Percentiles rank a stretch among this genome's conserved stretches.
Evolutionary conservation across 1,284 basidiomycete species (phyloP).

Genomic region (Tylopilus orsonianus): DNA sequence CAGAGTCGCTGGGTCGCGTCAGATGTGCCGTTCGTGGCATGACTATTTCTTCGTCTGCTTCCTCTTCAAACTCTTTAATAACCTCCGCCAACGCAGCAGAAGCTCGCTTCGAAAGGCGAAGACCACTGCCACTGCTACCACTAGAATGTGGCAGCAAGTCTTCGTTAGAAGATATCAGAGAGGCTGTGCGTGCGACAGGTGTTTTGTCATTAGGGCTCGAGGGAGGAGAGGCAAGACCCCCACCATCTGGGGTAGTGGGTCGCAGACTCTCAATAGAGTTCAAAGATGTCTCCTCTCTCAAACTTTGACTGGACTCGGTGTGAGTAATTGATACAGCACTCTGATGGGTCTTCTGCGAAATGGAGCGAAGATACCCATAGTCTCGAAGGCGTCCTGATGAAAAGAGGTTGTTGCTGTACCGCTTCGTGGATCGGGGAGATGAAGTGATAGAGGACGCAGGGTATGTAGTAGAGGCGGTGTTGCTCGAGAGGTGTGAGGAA

Average conservation of each 20-base stretch:
- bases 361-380: slow-evolving; percentile 63
- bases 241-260: slow-evolving; percentile 55
- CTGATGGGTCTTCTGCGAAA: slow-evolving; percentile 47
- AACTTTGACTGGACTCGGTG: slow-evolving; percentile 45
- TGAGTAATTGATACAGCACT: slow-evolving; percentile 51
- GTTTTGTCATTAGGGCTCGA: slow-evolving; percentile 52
- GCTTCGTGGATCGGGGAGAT: slow-evolving; percentile 52
- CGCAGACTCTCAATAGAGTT: slow-evolving; percentile 48
- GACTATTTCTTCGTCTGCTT: slow-evolving; percentile 68
- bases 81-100: slow-evolving; percentile 69
- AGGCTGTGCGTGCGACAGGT: slow-evolving; percentile 40
- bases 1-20: slow-evolving; percentile 35
- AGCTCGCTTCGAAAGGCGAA: slow-evolving; percentile 52
- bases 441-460: slow-evolving; percentile 46
- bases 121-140: slow-evolving; percentile 28
- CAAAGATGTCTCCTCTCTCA: slow-evolving; percentile 42
- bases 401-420: slow-evolving; percentile 82
- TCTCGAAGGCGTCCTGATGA: slow-evolving; percentile 75
- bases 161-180: slow-evolving; percentile 34
- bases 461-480: slow-evolving; percentile 40
- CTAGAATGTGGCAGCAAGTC: slow-evolving; percentile 24
- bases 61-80: slow-evolving; percentile 70
- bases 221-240: slow-evolving; percentile 40
- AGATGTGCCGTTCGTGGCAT: slow-evolving; percentile 61
- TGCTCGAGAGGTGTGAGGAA: slow-evolving; percentile 47